phyloP scores from a whole-genome alignment of 768 basidiomycete species.

The Termitomyces sp. region DNA sequence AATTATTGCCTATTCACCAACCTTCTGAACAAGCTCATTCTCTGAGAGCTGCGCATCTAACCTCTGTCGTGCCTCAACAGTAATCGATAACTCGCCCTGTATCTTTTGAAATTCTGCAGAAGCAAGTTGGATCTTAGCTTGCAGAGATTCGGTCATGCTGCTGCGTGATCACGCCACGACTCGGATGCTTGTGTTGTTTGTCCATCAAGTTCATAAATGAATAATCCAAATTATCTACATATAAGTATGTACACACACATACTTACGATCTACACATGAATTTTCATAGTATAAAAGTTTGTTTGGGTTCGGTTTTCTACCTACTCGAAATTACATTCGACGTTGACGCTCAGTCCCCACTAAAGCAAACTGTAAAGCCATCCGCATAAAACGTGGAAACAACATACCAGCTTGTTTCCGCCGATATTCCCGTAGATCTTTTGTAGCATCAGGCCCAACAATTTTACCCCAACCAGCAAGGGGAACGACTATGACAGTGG shows the following conservation, averaged over 20 bases:
- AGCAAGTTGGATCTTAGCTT: conserved; percentile 56
- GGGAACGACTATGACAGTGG: conserved; percentile 86
- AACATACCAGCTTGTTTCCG: conserved; percentile 53
- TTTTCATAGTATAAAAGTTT: not conserved
- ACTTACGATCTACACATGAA: not conserved
- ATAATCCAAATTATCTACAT: not conserved
- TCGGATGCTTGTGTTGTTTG: not conserved
- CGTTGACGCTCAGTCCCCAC: conserved; percentile 63
- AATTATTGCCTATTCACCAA: conserved; percentile 17
- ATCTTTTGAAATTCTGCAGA: conserved; percentile 78
- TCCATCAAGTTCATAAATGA: not conserved
- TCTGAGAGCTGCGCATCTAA: conserved; percentile 90
- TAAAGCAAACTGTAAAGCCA: conserved; percentile 16
- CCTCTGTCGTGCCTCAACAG: conserved; percentile 76
- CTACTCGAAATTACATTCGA: conserved; percentile 42
- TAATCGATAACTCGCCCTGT: conserved; percentile 64
- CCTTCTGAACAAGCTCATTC: conserved; percentile 91
- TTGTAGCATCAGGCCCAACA: conserved; percentile 74
- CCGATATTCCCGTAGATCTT: conserved; percentile 78
- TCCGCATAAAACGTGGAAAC: not conserved
- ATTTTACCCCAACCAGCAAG: conserved; percentile 88
- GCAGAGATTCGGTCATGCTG: conserved; percentile 32
- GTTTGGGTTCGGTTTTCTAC: not conserved
- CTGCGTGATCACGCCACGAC: not conserved
- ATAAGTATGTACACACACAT: too few species aligned